Evolutionary conservation across 768 basidiomycete genomes (phyloP).

Genomic region (Leccinellum luteum): DNA sequence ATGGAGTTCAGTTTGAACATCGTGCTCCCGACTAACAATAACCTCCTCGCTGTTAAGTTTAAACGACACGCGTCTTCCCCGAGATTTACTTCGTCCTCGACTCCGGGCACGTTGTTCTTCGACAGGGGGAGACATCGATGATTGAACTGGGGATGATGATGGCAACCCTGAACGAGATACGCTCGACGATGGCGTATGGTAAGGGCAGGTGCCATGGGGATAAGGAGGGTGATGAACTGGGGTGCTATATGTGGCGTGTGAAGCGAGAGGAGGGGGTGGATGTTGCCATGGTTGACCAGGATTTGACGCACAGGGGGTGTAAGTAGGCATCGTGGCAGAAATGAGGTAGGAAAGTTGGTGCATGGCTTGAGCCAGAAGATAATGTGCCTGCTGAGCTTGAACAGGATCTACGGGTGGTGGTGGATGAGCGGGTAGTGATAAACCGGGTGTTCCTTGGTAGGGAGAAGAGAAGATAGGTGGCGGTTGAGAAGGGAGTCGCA

Average conservation of each 20-base stretch:
- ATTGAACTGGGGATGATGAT: slow-evolving; percentile 47
- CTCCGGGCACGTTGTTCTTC: slow-evolving; percentile 33
- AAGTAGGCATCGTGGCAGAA: slow-evolving; percentile 29
- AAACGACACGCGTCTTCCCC: slow-evolving; percentile 59
- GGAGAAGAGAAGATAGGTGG: slow-evolving; percentile 17
- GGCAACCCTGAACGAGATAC: slow-evolving; percentile 49
- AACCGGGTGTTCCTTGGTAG: slow-evolving; percentile 11
- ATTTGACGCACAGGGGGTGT: slow-evolving; percentile 14
- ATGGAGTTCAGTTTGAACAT: slow-evolving; percentile 2
- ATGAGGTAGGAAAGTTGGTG: slow-evolving; percentile 40
- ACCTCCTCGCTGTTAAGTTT: slow-evolving; percentile 34
- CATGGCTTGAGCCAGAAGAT: slow-evolving; percentile 39
- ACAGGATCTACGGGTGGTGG: slow-evolving; percentile 26
- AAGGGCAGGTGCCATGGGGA: slow-evolving; percentile 16
- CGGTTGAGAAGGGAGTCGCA: slow-evolving; percentile 18
- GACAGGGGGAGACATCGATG: slow-evolving; percentile 38
- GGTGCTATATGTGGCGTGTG: slow-evolving; percentile 6
- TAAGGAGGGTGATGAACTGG: slow-evolving; percentile 15
- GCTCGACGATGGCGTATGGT: slow-evolving; percentile 36
- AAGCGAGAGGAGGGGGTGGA: not conserved
- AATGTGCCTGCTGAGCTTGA: slow-evolving; percentile 38
- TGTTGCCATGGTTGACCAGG: slow-evolving; percentile 24
- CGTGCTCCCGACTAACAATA: slow-evolving; percentile 2
- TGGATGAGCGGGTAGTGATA: slow-evolving; percentile 29
- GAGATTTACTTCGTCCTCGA: slow-evolving; percentile 49